These are phyloP conservation scores for Gaultheria prostrata DNA, from an alignment of 148 eudicot genomes.

Conservation along the genomic window DNA sequence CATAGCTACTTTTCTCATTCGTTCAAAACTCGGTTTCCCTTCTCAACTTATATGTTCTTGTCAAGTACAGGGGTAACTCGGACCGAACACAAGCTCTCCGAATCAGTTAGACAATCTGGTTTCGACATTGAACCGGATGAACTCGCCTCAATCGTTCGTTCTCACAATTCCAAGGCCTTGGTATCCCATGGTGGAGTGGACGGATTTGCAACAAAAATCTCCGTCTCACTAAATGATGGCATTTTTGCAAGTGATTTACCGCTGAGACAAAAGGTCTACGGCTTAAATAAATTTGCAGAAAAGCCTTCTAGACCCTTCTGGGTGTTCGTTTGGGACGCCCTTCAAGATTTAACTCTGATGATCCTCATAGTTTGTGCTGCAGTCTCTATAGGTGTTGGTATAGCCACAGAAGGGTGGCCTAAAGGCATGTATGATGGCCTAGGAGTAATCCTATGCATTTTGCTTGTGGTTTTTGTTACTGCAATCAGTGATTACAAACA, in stretches of 20 bases:
- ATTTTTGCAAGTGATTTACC: constrained; percentile 31
- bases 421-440: constrained; percentile 76
- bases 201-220: constrained; percentile 47
- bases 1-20: not conserved
- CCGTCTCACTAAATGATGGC: constrained; percentile 44
- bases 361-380: constrained; percentile 73
- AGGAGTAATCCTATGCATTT: constrained; percentile 64
- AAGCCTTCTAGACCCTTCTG: constrained; percentile 56
- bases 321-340: constrained; percentile 79
- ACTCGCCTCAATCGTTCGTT: constrained; percentile 49
- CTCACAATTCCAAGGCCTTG: constrained; percentile 36
- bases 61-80: constrained; percentile 40
- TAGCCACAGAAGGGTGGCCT: constrained; percentile 86
- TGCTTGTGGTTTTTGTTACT: constrained; percentile 72
- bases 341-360: constrained; percentile 73
- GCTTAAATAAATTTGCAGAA: constrained; percentile 51
- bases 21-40: not conserved
- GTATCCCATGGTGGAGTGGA: constrained; percentile 51
- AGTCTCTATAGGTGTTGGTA: constrained; percentile 68
- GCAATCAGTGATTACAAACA: constrained; percentile 83
- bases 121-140: constrained; percentile 59
- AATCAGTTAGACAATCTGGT: constrained; percentile 53
- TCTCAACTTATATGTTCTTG: constrained; percentile 6
- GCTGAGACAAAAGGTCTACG: constrained; percentile 46
- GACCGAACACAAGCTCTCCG: constrained; percentile 36